Base-by-base conservation (phyloP, 208 protist species). In the Entamoeba histolytica region DNA sequence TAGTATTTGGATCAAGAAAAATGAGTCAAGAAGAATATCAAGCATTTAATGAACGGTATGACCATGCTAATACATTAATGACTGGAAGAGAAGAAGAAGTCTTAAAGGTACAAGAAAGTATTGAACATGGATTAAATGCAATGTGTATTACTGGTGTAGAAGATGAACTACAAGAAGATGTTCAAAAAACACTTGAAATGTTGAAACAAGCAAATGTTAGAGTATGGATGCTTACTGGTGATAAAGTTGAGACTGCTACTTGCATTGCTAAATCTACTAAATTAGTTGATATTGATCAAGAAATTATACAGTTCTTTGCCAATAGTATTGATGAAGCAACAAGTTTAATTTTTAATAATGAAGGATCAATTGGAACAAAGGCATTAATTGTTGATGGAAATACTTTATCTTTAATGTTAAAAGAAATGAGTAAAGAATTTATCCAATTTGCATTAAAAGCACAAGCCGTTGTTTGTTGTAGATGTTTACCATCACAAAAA, bases 191-290 rank as follows among this genome's bases (percentile, higher is more conserved):
- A 57, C 95, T 99, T 0, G 98, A 99, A 94, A 96, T 95, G 57
- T 95, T 99, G 1, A 95, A 97, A 78, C 98, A 98, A 96, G 98
- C 98, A 31, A 98, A 97, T 57, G 97, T 99, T 52, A 98, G 97
- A 78, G 96, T 99, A 12, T 99, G 98, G 98, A 98, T 99, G 96
- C 95, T 99, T 3, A 99, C 98, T 5, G 98, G 98, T 61, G 98
- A 99, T 95, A 99, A 99, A 95, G 96, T 98, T 19, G 52, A 69
- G n/a, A 93, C 92, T 12, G 92, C 51, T 19, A 93, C n/a, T 17
- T 50, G 39, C 35, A 98, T 99, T 94, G 97, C 97, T 49, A 96
- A 97, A 31, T 96, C 96, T 12, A 97, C 97, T 4, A 96, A 96
- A 5, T 94, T 99, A 0, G 97, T 98, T n/a, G 95, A 96, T 15